Evolutionary conservation across 257 asterid species (phyloP).

Genomic region (Salvia rosmarinus): DNA sequence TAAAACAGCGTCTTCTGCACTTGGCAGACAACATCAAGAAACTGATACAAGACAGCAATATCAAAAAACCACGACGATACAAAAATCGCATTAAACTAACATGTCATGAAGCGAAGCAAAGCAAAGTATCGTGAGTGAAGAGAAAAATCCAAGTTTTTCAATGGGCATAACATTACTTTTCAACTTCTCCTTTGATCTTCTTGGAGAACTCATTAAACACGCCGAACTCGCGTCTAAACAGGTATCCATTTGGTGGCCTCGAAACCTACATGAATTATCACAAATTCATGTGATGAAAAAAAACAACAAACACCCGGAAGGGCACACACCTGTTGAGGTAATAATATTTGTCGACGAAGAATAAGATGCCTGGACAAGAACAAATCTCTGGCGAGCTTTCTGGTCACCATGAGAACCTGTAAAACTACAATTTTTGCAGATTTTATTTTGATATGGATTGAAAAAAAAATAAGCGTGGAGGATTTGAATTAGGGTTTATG

Average conservation of each 20-base stretch:
- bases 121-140: neutral
- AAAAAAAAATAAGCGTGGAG: neutral
- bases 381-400: constrained; percentile 68
- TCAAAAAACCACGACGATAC: neutral
- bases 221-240: constrained; percentile 64
- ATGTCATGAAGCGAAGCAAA: neutral
- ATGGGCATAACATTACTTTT: constrained; percentile 42
- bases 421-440: neutral
- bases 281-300: neutral
- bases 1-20: neutral
- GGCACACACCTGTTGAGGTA: constrained; percentile 48
- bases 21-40: neutral
- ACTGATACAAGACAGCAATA: neutral
- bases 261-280: constrained; percentile 41
- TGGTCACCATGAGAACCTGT: constrained; percentile 56
- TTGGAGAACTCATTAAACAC: constrained; percentile 72
- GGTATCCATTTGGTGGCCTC: constrained; percentile 41
- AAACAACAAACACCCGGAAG: neutral
- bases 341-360: constrained; percentile 48
- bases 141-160: neutral
- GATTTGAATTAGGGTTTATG: constrained; percentile 25
- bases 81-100: constrained; percentile 7
- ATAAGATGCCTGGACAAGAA: constrained; percentile 51
- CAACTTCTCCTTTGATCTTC: constrained; percentile 69
- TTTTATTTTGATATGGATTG: neutral